phyloP scores from a whole-genome alignment of 805 yeast species.

The Saccharomyces cerevisiae region DNA sequence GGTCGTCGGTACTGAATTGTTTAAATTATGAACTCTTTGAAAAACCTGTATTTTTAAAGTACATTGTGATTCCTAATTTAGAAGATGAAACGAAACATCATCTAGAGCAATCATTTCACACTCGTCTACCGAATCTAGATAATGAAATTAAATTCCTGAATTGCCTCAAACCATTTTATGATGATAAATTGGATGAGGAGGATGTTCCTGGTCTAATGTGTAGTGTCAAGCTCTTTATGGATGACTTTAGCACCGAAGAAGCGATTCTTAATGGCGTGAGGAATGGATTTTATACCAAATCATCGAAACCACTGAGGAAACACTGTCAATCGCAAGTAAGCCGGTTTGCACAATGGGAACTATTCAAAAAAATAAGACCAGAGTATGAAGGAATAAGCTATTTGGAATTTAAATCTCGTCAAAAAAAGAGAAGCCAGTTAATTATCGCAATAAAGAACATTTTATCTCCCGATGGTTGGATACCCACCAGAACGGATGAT shows the following conservation, averaged over 20 bases:
- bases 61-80: slow-evolving; percentile 40
- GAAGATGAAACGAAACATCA: background rate
- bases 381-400: slow-evolving; percentile 18
- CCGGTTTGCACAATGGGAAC: slow-evolving; percentile 22
- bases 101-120: slow-evolving; percentile 13
- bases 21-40: slow-evolving; percentile 34
- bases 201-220: slow-evolving; percentile 20
- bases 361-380: slow-evolving; percentile 7
- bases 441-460: slow-evolving; percentile 25
- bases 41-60: slow-evolving; percentile 32
- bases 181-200: slow-evolving; percentile 8
- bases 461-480: slow-evolving; percentile 40
- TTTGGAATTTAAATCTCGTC: slow-evolving; percentile 25
- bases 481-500: slow-evolving; percentile 37
- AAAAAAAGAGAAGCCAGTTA: slow-evolving; percentile 22
- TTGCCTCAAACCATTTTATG: slow-evolving; percentile 11
- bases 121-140: background rate
- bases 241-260: slow-evolving; percentile 16
- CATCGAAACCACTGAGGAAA: slow-evolving; percentile 34
- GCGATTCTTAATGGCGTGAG: slow-evolving; percentile 49
- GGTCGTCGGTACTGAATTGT: slow-evolving; percentile 44
- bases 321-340: slow-evolving; percentile 32
- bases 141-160: slow-evolving; percentile 7
- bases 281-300: slow-evolving; percentile 46
- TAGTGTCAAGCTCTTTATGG: slow-evolving; percentile 10